Evolutionary conservation across 176 grass and related monocot species (phyloP), one percentile per base, ranked within the genome.

Genomic region (Oryza officinalis): DNA sequence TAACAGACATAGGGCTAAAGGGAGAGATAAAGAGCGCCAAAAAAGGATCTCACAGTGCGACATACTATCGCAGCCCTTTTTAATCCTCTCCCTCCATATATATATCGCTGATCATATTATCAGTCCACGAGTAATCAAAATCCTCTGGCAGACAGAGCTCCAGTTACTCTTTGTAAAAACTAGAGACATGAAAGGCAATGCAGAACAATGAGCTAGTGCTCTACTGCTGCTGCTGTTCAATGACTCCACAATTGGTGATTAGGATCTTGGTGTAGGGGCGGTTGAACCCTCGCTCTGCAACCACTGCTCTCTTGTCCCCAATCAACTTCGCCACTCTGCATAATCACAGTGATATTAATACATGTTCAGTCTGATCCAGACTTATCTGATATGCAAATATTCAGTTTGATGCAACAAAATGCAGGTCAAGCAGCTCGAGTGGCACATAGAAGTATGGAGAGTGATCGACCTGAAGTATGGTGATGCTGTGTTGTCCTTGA

Each of bases 301-400:
- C 95, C 3, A 95, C 92, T 3, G 95, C 95, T 74, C 95, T 91
- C 88, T 95, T 98, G 85, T 98, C 95, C 10, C 95, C 95, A 5
- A 98, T 98, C 77, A 98, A 71, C 88, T 98, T 98, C 22, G 92
- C 95, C 85, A 95, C 95, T 50, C 92, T 98, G 89, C 76, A 84
- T 17, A 50, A 31, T 27, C 61, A 84, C 10, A 44, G 27, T 5
- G 17, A 18, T 18, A 52, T 15, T 14, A 15, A 49, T 44, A 49
- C 3, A 15, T 49, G 46, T 59, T 59, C 20, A 9, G 8, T 59
- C 8, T 59, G 50, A 54, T 54, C 17, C 14, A 20, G 17, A 54
- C 20, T 50, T 50, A 17, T 0, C 47, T 18, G 4, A 18, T 14
- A 14, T 50, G 15, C 6, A 57, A 22, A 22, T 22, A n/a, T 57